Base-by-base conservation (phyloP, 169 alveolate species). In the Cryptosporidium tyzzeri region DNA sequence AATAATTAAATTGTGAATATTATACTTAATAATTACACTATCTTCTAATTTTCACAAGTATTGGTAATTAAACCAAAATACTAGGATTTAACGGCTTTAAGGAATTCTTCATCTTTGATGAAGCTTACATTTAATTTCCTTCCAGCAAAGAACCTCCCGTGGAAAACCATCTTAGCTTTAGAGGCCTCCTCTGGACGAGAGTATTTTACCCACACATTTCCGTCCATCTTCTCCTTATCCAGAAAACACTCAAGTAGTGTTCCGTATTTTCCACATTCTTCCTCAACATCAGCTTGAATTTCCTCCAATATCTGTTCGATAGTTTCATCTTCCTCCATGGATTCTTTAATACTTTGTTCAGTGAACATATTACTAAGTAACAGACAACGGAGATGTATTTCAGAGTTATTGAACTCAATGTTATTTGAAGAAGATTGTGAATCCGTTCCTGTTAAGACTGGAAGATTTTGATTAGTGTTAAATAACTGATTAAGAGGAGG, bases 261-360 rank as follows among this genome's bases (percentile, higher is more conserved):
- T 2, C 98, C 98, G 93, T 94, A 94, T 73, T 95, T 96, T 33
- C 71, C 91, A 84, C 98, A 96, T 89, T 96, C 98, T 59, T 92
- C 96, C 74, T 71, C 92, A 53, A 95, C 98, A 84, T 96, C 98
- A n/a, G 93, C 97, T 73, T 89, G 91, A 61, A 96, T 93, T 41
- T 96, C 98, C 21, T 73, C 93, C 71, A 95, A 93, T 85, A 95
- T 93, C 61, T 92, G 65, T 29, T 62, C 75, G 1, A 53, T 92
- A 2, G 96, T 95, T 33, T 93, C 95, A 29, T 85, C 93, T 9
- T 94, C 94, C 45, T 84, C 61, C 61, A 62, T 61, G 37, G 89
- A 80, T 29, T 80, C 89, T 92, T 45, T 70, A 45, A 39, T 91
- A 86, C 62, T 95, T 97, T 84, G 93, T 80, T 21, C 75, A 37